A percentile compares a stretch with the other conserved stretches of the same genome.
These are phyloP conservation scores for Apostasia ramifera DNA, from an alignment of 106 monocot genomes.

Conservation along the genomic window DNA sequence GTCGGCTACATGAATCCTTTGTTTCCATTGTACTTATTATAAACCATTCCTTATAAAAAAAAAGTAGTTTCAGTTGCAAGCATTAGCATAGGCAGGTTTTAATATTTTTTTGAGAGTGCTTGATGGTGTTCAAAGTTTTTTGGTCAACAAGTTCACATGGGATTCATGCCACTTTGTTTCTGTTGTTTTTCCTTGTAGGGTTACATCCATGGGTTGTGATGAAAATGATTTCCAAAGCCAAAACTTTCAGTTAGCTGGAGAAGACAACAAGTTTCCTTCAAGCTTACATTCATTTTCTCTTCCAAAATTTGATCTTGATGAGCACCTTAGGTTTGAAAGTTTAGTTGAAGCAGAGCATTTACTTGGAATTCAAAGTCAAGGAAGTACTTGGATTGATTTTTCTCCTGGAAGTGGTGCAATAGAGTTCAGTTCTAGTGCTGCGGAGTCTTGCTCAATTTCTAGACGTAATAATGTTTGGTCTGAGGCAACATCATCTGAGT, in stretches of 20 bases:
- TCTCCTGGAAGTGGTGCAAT: slow-evolving; percentile 57
- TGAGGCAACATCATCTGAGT: slow-evolving; percentile 86
- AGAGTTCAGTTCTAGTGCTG: slow-evolving; percentile 54
- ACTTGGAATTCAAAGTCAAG: slow-evolving; percentile 62
- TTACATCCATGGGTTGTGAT: slow-evolving; percentile 89
- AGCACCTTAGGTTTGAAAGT: slow-evolving; percentile 78
- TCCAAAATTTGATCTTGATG: slow-evolving; percentile 82
- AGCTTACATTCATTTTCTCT: slow-evolving; percentile 55
- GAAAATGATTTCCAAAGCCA: slow-evolving; percentile 92
- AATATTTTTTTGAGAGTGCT: too few species aligned
- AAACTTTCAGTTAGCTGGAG: slow-evolving; percentile 75
- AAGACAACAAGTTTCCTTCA: slow-evolving; percentile 54
- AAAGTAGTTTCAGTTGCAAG: too few species aligned
- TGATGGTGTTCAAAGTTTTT: too few species aligned
- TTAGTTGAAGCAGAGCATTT: slow-evolving; percentile 66
- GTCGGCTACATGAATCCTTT: too few species aligned
- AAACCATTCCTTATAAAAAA: too few species aligned
- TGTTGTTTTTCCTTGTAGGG: slow-evolving; percentile 26
- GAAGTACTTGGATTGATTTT: slow-evolving; percentile 82
- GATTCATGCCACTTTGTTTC: too few species aligned
- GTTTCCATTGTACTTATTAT: too few species aligned
- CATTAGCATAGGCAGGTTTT: too few species aligned
- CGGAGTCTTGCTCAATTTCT: slow-evolving; percentile 53
- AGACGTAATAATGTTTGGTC: slow-evolving; percentile 83
- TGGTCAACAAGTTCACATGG: too few species aligned